Evolutionary conservation across 208 protist genomes (phyloP).

Genomic region (Crithidia brevicula): DNA sequence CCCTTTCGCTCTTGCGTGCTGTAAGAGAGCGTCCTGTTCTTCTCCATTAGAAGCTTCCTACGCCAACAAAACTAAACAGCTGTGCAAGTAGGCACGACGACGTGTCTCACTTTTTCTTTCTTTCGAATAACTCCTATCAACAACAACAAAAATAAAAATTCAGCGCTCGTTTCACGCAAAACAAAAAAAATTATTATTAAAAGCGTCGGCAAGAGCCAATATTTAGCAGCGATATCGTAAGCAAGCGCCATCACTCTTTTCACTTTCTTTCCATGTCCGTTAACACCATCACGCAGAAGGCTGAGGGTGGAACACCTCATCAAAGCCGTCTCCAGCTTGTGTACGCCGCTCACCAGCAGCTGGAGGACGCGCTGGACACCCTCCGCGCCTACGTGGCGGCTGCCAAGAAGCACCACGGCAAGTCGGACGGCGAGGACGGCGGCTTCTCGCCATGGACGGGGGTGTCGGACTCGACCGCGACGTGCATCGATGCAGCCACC

Average conservation of each 20-base stretch:
- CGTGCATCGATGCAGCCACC: conserved; percentile 30
- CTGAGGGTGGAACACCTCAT: conserved; percentile 10
- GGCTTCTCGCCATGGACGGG: conserved; percentile 51
- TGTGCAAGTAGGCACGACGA: too few relatives aligned
- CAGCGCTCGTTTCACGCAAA: too few relatives aligned
- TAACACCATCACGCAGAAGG: conserved; percentile 3
- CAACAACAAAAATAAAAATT: too few relatives aligned
- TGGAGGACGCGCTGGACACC: conserved; percentile 37
- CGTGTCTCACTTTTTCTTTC: too few relatives aligned
- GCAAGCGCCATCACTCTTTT: neutral
- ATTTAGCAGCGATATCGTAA: neutral
- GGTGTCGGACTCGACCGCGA: conserved; percentile 29
- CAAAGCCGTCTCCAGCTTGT: conserved; percentile 27
- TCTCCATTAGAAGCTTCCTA: too few relatives aligned
- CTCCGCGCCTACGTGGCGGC: conserved; percentile 19
- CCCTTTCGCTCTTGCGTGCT: too few relatives aligned
- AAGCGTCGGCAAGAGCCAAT: neutral
- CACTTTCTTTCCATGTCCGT: conserved; percentile 1
- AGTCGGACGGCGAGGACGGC: neutral
- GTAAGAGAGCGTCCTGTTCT: too few relatives aligned
- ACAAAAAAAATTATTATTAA: too few relatives aligned
- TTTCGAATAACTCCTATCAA: too few relatives aligned
- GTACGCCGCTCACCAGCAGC: conserved; percentile 36
- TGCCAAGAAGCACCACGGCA: conserved; percentile 15
- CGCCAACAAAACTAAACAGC: too few relatives aligned